Conservation (phyloP, 2,329 filamentous ascomycete species). For the Sporothrix protearum region DNA sequence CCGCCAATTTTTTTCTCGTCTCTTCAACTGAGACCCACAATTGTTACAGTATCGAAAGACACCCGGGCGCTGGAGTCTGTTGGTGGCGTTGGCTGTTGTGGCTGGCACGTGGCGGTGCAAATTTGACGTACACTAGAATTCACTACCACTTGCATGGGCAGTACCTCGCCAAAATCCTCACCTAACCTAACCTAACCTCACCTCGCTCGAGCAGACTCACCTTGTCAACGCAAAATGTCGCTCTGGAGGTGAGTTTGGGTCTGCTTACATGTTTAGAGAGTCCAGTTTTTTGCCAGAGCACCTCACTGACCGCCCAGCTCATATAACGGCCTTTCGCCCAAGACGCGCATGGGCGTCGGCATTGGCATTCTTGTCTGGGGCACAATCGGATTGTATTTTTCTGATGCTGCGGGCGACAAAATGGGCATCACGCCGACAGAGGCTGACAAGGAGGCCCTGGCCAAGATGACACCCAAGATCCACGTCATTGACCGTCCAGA, state of each 20-base stretch:
- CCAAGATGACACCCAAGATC: constrained; percentile 60
- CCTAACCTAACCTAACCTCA: too few relatives aligned
- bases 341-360: constrained; percentile 69
- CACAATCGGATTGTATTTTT: constrained; percentile 65
- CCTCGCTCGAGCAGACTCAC: neutral
- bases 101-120: constrained; percentile 23
- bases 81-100: neutral
- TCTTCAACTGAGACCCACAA: neutral
- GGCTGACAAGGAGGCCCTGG: constrained; percentile 66
- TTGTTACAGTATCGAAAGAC: neutral
- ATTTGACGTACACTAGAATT: neutral
- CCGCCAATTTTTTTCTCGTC: constrained; percentile 21
- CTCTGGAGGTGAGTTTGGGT: constrained; percentile 30
- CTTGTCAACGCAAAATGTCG: constrained; percentile 30
- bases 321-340: constrained; percentile 68
- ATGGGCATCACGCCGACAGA: constrained; percentile 70
- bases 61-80: neutral
- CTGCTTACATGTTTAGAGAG: neutral
- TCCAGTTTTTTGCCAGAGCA: neutral
- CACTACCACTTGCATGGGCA: neutral
- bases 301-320: constrained; percentile 43
- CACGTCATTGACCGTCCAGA: constrained; percentile 53
- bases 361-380: constrained; percentile 74
- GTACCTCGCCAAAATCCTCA: neutral
- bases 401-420: constrained; percentile 68